Conservation (phyloP, 331 rosid species). For the Dryas integrifolia region DNA sequence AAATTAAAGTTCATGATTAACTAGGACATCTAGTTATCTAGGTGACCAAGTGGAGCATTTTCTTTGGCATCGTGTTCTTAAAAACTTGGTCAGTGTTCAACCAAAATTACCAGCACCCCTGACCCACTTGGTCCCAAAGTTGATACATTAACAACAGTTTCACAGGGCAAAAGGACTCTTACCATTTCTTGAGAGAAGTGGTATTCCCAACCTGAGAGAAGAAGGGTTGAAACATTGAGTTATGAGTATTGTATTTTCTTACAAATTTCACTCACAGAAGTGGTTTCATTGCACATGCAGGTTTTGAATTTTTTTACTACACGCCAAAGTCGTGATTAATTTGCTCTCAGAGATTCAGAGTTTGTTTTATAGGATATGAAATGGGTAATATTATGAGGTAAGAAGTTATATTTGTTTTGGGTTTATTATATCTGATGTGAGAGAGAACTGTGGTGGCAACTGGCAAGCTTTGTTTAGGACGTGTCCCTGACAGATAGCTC, state of each 20-base stretch:
- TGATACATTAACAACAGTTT: background rate
- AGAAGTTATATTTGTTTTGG: background rate
- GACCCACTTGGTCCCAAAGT: conserved; percentile 3
- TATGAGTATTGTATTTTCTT: too few relatives aligned
- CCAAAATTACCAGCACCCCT: background rate
- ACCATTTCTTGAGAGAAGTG: background rate
- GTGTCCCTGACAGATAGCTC: background rate
- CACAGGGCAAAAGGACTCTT: background rate
- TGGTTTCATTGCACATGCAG: too few relatives aligned
- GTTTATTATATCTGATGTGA: background rate
- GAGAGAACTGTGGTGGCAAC: background rate
- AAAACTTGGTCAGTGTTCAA: background rate
- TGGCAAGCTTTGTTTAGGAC: too few relatives aligned
- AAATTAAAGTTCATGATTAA: background rate
- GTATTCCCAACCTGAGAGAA: too few relatives aligned
- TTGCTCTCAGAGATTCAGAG: background rate
- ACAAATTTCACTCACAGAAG: too few relatives aligned
- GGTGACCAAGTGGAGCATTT: conserved; percentile 17
- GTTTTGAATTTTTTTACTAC: background rate
- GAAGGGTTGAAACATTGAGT: too few relatives aligned
- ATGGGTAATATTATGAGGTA: background rate
- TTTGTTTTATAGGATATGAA: background rate
- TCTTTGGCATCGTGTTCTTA: conserved; percentile 27
- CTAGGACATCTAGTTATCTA: background rate
- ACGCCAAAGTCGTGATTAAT: too few relatives aligned